Conservation (phyloP, 1,139 yeast species). For the Nakaseomyces glabratus region DNA sequence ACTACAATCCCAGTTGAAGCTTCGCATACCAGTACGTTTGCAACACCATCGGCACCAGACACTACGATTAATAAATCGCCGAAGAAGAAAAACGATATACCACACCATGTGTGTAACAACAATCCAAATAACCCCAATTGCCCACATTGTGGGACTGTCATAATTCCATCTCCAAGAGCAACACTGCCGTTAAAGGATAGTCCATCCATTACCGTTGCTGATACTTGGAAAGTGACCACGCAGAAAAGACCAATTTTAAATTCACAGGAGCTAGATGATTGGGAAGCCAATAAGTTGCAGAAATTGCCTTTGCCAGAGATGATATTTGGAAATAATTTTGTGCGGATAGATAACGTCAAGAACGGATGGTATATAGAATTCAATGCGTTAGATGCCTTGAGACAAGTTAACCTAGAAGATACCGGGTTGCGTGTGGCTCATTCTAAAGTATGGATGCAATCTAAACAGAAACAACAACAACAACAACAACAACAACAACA, state of each 20-base stretch:
- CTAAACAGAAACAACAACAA: conserved; percentile 39
- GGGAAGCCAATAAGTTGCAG: conserved; percentile 38
- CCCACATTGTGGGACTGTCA: conserved; percentile 56
- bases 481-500: not conserved
- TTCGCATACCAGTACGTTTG: conserved; percentile 17
- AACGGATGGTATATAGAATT: conserved; percentile 47
- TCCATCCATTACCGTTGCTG: conserved; percentile 56
- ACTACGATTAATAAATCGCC: conserved; percentile 32
- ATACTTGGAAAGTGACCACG: conserved; percentile 66
- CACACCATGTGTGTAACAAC: conserved; percentile 22
- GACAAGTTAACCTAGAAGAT: conserved; percentile 47
- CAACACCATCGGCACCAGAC: conserved; percentile 29
- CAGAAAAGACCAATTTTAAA: conserved; percentile 68
- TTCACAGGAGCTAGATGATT: conserved; percentile 61
- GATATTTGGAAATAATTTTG: conserved; percentile 87
- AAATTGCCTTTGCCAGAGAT: conserved; percentile 89
- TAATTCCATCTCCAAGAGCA: conserved; percentile 65
- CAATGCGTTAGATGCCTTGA: conserved; percentile 74
- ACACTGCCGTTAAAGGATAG: conserved; percentile 51
- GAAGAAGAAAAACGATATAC: conserved; percentile 12
- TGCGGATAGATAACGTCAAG: conserved; percentile 40
- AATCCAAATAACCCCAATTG: conserved; percentile 40
- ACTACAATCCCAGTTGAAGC: conserved; percentile 47
- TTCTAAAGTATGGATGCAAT: conserved; percentile 78
- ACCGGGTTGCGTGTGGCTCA: conserved; percentile 61